A percentile compares a stretch with the other conserved stretches of the same genome.
These are phyloP conservation scores for Aureobasidium mangrovei DNA, from an alignment of 2,329 filamentous ascomycete genomes.

Conservation along the genomic window DNA sequence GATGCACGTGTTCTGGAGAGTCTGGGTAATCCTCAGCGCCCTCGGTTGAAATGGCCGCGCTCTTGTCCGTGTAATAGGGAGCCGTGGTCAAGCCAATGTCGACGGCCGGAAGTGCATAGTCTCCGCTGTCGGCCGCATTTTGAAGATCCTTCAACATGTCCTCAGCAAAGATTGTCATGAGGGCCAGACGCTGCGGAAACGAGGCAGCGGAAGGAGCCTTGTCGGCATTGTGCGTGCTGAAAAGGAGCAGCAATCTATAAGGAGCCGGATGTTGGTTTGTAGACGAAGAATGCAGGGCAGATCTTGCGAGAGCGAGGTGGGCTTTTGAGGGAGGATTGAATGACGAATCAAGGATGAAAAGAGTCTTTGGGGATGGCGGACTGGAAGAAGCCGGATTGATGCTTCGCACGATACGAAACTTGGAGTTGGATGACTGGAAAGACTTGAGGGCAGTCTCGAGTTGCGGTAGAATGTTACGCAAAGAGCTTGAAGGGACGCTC, in stretches of 20 bases:
- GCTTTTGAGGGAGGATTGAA: conserved; percentile 58
- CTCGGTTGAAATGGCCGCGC: conserved; percentile 44
- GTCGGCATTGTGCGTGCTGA: conserved; percentile 58
- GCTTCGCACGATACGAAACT: conserved; percentile 30
- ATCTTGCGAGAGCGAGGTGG: conserved; percentile 47
- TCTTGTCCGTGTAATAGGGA: conserved; percentile 69
- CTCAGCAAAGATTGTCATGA: conserved; percentile 62
- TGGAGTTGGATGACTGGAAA: conserved; percentile 33
- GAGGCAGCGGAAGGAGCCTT: conserved; percentile 57
- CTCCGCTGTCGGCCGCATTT: not conserved
- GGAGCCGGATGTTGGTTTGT: conserved; percentile 29
- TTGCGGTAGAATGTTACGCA: conserved; percentile 27
- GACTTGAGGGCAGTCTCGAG: conserved; percentile 34
- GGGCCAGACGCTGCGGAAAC: conserved; percentile 57
- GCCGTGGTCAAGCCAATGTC: conserved; percentile 64
- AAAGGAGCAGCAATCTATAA: conserved; percentile 47
- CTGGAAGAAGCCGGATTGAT: conserved; percentile 19
- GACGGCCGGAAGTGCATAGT: conserved; percentile 32
- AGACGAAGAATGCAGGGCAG: conserved; percentile 38
- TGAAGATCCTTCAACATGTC: conserved; percentile 36
- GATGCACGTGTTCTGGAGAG: conserved; percentile 50
- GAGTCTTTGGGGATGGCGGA: conserved; percentile 30
- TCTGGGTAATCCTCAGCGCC: conserved; percentile 26
- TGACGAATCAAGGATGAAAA: conserved; percentile 57
- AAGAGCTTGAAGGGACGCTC: conserved; percentile 3